These are phyloP conservation scores for Colletotrichum tropicale DNA, from an alignment of 2,329 filamentous ascomycete genomes.

Conservation along the genomic window DNA sequence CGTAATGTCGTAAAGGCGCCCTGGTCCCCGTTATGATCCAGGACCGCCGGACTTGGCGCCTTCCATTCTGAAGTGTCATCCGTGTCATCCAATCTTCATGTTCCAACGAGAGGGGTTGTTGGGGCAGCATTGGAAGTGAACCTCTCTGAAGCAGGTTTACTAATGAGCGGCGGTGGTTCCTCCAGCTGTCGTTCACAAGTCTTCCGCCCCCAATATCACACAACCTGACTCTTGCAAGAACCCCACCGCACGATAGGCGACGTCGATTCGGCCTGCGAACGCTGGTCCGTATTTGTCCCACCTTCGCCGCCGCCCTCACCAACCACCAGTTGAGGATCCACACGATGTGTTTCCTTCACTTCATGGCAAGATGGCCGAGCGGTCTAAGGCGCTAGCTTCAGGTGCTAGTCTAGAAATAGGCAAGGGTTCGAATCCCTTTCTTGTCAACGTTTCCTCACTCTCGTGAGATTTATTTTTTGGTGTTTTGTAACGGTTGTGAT, in stretches of 20 bases:
- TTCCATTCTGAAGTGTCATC: background rate
- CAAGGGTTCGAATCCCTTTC: background rate
- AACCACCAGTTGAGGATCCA: background rate
- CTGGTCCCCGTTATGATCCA: background rate
- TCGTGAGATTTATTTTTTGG: no score
- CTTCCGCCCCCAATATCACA: background rate
- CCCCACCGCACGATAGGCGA: background rate
- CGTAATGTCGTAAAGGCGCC: background rate
- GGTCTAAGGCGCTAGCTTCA: constrained; percentile 3
- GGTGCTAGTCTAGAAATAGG: background rate
- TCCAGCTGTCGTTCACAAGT: background rate
- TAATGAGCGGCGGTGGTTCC: background rate
- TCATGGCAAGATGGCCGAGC: background rate
- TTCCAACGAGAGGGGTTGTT: background rate
- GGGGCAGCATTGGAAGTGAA: background rate
- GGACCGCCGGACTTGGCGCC: background rate
- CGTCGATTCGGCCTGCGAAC: background rate
- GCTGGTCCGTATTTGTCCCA: background rate
- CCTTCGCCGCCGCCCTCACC: background rate
- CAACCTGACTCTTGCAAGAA: background rate
- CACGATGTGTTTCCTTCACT: background rate
- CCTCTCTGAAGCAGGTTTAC: background rate
- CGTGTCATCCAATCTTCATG: background rate
- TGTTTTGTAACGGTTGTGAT: no score
- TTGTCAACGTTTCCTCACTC: no score